Evolutionary conservation across 176 grass and related monocot species (phyloP).

Genomic region (Oryza rufipogon): DNA sequence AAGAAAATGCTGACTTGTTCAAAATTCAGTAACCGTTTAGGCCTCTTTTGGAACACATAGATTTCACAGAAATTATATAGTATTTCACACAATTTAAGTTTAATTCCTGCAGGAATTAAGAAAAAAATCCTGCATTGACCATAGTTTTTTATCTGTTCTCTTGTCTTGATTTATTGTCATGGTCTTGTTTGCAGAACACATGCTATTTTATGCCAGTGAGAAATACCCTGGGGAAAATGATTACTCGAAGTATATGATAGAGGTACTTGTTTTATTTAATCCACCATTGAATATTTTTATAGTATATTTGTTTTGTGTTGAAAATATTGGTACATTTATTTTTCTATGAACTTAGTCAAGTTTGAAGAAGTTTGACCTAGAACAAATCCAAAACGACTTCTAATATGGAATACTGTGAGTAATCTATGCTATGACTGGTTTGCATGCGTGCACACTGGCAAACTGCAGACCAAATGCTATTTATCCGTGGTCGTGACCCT

Average conservation of each 20-base stretch:
- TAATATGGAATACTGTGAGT: too few relatives aligned
- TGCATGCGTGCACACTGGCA: too few relatives aligned
- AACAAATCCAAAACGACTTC: too few relatives aligned
- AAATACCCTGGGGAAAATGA: constrained; percentile 93
- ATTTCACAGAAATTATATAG: too few relatives aligned
- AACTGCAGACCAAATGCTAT: background rate
- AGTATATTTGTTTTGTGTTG: background rate
- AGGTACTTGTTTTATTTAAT: constrained; percentile 61
- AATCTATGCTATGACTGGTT: background rate
- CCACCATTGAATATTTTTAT: background rate
- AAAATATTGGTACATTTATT: too few relatives aligned
- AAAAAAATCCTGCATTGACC: too few relatives aligned
- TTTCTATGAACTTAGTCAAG: too few relatives aligned
- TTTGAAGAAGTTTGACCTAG: too few relatives aligned
- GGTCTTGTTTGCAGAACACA: constrained; percentile 76
- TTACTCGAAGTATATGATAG: constrained; percentile 84
- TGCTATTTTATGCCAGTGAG: constrained; percentile 99
- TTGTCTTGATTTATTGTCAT: constrained; percentile 32
- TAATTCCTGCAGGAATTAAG: too few relatives aligned
- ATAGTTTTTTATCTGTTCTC: background rate
- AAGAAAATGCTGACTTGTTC: too few relatives aligned
- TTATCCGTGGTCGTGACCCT: background rate
- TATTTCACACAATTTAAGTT: too few relatives aligned
- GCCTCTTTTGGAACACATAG: background rate
- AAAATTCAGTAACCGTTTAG: background rate